Conservation (phyloP, 345 rosid genomes). For the Citrus reticulata region DNA sequence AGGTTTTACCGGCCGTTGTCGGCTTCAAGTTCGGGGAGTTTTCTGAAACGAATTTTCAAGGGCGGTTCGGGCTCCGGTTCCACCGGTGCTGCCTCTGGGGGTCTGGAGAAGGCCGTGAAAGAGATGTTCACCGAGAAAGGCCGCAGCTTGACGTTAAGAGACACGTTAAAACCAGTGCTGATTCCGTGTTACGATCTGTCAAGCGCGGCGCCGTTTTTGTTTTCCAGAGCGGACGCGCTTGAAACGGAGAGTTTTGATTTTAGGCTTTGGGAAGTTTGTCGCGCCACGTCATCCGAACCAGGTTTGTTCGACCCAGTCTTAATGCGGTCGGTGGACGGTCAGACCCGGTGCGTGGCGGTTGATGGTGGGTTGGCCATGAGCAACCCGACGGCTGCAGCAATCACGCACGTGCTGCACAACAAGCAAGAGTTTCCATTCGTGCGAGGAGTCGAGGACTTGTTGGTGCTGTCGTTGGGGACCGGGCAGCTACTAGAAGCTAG, state of each 20-base stretch:
- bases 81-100: constrained; percentile 31
- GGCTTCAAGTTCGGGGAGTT: constrained; percentile 23
- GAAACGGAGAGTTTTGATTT: constrained; percentile 88
- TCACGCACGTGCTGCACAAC: constrained; percentile 93
- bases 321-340: constrained; percentile 74
- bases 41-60: constrained; percentile 51
- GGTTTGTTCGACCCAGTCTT: constrained; percentile 63
- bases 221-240: constrained; percentile 95
- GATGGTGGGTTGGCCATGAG: constrained; percentile 87
- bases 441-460: constrained; percentile 89
- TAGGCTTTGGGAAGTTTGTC: constrained; percentile 84
- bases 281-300: constrained; percentile 93
- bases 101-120: constrained; percentile 61
- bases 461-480: constrained; percentile 76
- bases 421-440: constrained; percentile 98
- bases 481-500: constrained; percentile 76
- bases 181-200: constrained; percentile 89
- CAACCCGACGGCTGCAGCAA: constrained; percentile 91
- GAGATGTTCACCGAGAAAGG: constrained; percentile 56
- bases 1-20: constrained; percentile 43
- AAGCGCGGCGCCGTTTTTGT: constrained; percentile 85
- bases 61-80: constrained; percentile 37
- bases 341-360: constrained; percentile 72
- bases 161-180: constrained; percentile 85
- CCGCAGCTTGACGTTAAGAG: constrained; percentile 61